Conservation (phyloP, 2,329 filamentous ascomycete genomes). For the Monosporascus sp. region DNA sequence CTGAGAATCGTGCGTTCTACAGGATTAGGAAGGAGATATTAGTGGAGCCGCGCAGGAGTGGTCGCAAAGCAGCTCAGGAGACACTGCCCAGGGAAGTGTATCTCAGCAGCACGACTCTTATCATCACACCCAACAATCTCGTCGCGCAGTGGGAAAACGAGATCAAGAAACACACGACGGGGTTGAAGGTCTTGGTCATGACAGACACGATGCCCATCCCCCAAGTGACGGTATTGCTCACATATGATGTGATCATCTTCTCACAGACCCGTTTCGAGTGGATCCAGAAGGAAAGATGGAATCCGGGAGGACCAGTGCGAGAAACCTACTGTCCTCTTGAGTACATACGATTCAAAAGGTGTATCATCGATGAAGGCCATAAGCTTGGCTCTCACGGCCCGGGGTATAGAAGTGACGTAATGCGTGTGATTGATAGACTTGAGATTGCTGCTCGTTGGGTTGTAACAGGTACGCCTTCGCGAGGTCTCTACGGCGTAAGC, state of each 20-base stretch:
- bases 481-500: conserved; percentile 73
- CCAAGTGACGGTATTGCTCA: conserved; percentile 47
- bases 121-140: conserved; percentile 79
- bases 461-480: conserved; percentile 84
- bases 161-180: conserved; percentile 68
- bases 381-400: conserved; percentile 62
- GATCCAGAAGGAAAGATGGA: conserved; percentile 42
- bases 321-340: conserved; percentile 54
- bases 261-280: conserved; percentile 67
- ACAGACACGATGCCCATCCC: conserved; percentile 53
- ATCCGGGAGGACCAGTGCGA: conserved; percentile 21
- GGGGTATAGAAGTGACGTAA: conserved; percentile 49
- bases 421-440: conserved; percentile 47
- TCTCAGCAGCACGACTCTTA: conserved; percentile 64
- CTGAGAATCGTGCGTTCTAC: conserved; percentile 53
- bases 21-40: conserved; percentile 35
- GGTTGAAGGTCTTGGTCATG: conserved; percentile 60
- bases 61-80: conserved; percentile 27
- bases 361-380: conserved; percentile 91
- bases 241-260: conserved; percentile 74
- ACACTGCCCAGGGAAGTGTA: conserved; percentile 45
- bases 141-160: conserved; percentile 80
- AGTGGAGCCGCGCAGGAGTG: conserved; percentile 32
- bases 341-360: conserved; percentile 73
- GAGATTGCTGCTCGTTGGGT: conserved; percentile 75